These are phyloP conservation scores for Rhizoclosmatium sp. DNA, from an alignment of 192 early-diverging fungal species.

Conservation along the genomic window DNA sequence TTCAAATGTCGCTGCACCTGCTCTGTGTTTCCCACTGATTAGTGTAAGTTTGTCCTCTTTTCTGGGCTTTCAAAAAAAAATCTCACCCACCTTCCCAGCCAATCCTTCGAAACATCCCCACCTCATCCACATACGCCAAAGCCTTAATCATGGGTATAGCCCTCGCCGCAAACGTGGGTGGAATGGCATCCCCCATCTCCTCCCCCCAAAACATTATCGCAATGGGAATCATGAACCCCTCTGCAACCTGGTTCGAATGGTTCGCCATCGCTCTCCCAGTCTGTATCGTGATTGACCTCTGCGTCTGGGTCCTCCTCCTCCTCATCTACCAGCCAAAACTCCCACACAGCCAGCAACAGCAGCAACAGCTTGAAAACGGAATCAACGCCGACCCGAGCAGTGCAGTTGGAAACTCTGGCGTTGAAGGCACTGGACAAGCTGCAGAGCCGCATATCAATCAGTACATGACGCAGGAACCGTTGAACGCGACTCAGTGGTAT, in stretches of 20 bases:
- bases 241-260: conserved; percentile 91
- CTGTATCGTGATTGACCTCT: conserved; percentile 77
- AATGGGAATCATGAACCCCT: conserved; percentile 88
- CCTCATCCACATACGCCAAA: conserved; percentile 78
- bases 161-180: conserved; percentile 93
- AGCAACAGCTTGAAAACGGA: neutral
- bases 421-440: neutral
- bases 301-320: conserved; percentile 85
- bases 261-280: conserved; percentile 88
- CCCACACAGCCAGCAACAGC: conserved; percentile 34
- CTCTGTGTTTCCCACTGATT: conserved; percentile 93
- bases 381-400: neutral
- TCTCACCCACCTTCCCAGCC: conserved; percentile 60
- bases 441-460: conserved; percentile 9
- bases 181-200: conserved; percentile 96
- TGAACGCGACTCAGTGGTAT: conserved; percentile 75
- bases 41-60: conserved; percentile 52
- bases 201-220: conserved; percentile 98
- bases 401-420: neutral
- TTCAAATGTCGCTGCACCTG: conserved; percentile 95
- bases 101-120: conserved; percentile 89
- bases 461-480: conserved; percentile 30
- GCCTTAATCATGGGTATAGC: conserved; percentile 97
- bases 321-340: conserved; percentile 75
- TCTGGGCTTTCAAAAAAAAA: neutral